Percentiles rank a stretch among this genome's conserved stretches.
Evolutionary conservation across 2,329 filamentous ascomycete species (phyloP).

Genomic region (Arthrobotrys sphaeroides): DNA sequence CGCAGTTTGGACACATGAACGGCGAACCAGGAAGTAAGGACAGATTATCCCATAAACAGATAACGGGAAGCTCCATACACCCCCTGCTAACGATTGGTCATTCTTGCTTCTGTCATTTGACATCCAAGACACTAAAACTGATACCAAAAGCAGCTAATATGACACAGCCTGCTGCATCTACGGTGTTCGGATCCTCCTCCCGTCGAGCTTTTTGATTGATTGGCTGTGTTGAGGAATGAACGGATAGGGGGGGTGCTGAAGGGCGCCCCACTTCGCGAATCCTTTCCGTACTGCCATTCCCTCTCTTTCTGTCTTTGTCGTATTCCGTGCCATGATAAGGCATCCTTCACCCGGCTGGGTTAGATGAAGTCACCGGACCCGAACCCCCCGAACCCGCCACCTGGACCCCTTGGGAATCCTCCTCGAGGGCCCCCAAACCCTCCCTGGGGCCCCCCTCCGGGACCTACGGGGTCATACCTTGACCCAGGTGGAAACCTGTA

Average conservation of each 20-base stretch:
- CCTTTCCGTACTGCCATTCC: slow-evolving; percentile 10
- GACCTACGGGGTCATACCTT: slow-evolving; percentile 88
- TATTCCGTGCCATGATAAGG: slow-evolving; percentile 34
- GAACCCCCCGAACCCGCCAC: slow-evolving; percentile 60
- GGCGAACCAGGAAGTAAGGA: slow-evolving; percentile 6
- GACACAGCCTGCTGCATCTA: slow-evolving; percentile 35
- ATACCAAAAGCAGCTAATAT: slow-evolving; percentile 25
- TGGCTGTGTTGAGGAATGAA: slow-evolving; percentile 26
- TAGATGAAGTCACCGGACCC: slow-evolving; percentile 68
- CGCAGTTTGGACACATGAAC: slow-evolving; percentile 10
- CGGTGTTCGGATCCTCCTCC: neutral
- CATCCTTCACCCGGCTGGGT: slow-evolving; percentile 27
- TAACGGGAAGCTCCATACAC: neutral
- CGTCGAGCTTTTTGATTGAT: slow-evolving; percentile 9
- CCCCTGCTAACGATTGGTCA: slow-evolving; percentile 31
- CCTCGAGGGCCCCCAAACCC: slow-evolving; percentile 59
- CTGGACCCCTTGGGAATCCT: slow-evolving; percentile 60
- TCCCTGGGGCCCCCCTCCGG: slow-evolving; percentile 69
- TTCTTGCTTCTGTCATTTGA: slow-evolving; percentile 19
- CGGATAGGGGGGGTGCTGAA: neutral
- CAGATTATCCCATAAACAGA: neutral
- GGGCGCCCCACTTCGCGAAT: slow-evolving; percentile 22
- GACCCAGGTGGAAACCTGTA: slow-evolving; percentile 80
- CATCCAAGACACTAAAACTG: slow-evolving; percentile 9
- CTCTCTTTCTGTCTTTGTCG: neutral